A percentile compares a stretch with the other conserved stretches of the same genome.
These are phyloP conservation scores for Candida xiaguanensis DNA, from an alignment of 805 yeast species.

Conservation along the genomic window DNA sequence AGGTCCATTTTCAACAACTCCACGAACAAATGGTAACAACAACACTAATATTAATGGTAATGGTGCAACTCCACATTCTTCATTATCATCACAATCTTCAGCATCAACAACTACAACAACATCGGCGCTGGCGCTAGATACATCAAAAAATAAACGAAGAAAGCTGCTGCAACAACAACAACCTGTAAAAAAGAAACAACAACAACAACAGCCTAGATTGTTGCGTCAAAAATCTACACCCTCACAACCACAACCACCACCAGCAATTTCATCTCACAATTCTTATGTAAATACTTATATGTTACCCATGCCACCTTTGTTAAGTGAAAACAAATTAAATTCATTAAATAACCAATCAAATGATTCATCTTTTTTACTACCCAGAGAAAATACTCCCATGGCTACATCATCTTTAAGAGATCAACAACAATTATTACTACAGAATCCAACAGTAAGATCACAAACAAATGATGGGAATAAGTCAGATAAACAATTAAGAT, in stretches of 20 bases:
- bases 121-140: slow-evolving; percentile 6
- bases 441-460: neutral
- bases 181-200: neutral
- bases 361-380: slow-evolving; percentile 8
- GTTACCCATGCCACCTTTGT: slow-evolving; percentile 13
- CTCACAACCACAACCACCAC: slow-evolving; percentile 14
- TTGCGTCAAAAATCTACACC: slow-evolving; percentile 12
- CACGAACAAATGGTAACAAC: neutral
- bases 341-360: neutral
- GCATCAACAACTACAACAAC: slow-evolving; percentile 1
- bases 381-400: slow-evolving; percentile 8
- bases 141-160: slow-evolving; percentile 8
- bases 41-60: neutral
- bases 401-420: slow-evolving; percentile 9
- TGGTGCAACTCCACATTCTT: neutral
- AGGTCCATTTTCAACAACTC: slow-evolving; percentile 2
- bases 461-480: neutral
- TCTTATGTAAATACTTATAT: slow-evolving; percentile 9
- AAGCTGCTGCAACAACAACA: slow-evolving; percentile 4
- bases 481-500: neutral
- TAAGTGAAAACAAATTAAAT: slow-evolving; percentile 8
- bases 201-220: slow-evolving; percentile 2
- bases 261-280: slow-evolving; percentile 14
- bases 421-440: slow-evolving; percentile 1
- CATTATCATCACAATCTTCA: slow-evolving; percentile 3